Conservation (phyloP, 768 basidiomycete species). For the Pisolithus tinctorius region DNA sequence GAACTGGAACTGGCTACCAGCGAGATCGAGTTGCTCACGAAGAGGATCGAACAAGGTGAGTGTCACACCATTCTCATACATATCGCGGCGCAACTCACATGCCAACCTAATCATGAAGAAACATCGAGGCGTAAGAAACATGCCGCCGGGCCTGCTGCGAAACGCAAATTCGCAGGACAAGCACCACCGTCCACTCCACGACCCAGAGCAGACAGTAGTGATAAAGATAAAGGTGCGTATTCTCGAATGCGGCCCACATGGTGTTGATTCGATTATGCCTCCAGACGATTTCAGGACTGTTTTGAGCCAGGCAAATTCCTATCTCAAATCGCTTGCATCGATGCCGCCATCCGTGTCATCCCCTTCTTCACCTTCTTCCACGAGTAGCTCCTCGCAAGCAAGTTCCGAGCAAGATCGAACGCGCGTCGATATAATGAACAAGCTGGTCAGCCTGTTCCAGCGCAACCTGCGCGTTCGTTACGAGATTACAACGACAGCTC, state of each 20-base stretch:
- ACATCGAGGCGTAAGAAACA: constrained; percentile 25
- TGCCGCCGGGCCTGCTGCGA: constrained; percentile 16
- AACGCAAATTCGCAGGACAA: constrained; percentile 30
- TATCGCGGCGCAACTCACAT: not conserved
- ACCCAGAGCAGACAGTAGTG: constrained; percentile 27
- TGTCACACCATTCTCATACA: not conserved
- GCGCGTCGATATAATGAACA: constrained; percentile 57
- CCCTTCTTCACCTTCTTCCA: constrained; percentile 32
- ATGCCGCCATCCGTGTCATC: constrained; percentile 33
- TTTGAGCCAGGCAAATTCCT: constrained; percentile 55
- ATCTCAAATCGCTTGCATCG: constrained; percentile 49
- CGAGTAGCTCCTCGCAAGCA: constrained; percentile 31
- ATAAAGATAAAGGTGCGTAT: constrained; percentile 30
- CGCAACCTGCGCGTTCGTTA: constrained; percentile 70
- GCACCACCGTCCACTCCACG: constrained; percentile 23
- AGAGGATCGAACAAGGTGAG: constrained; percentile 42
- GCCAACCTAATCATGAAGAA: constrained; percentile 11
- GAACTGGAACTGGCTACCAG: constrained; percentile 71
- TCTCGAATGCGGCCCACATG: not conserved
- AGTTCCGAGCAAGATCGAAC: constrained; percentile 42
- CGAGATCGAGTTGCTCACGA: constrained; percentile 62
- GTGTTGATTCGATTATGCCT: constrained; percentile 7
- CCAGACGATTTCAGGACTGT: constrained; percentile 70
- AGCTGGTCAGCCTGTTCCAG: constrained; percentile 58
- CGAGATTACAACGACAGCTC: constrained; percentile 61